Evolutionary conservation across 495 filamentous ascomycete species (phyloP), one percentile per base, ranked within the genome.

Genomic region (Opeltia flavorubescens): DNA sequence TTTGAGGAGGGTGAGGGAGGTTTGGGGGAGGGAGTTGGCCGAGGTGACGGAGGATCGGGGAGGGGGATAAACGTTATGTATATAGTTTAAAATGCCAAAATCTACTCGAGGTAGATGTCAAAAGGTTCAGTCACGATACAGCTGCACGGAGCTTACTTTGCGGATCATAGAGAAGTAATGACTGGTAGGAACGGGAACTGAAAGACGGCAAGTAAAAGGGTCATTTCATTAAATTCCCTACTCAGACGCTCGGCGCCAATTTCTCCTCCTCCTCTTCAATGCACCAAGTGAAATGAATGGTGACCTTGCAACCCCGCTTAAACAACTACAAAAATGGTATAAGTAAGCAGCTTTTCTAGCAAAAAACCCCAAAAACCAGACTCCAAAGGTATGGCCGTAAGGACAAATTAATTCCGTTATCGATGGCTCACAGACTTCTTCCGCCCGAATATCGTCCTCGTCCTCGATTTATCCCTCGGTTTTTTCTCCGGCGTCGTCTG

Each of bases 381-480:
- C 9, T 9, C 8, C 8, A 9, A 33, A 33, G 15, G 30, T 9
- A 33, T 15, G 8, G 15, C 15, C 15, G 8, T 33, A 9, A 33
- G 30, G 9, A 33, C 30, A 8, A 33, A 15, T 15, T 24, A 43
- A 34, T 29, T 34, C 35, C 15, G 35, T 30, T 1, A 31, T 29
- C 28, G 20, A 20, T 35, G 21, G 36, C 41, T 38, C 30, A 60
- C 54, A 24, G 70, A 66, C 51, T 75, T 76, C 62, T 81, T 82
- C 44, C 77, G 66, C 24, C 78, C 72, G 60, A 84, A 86, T 42
- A 86, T 74, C 42, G 70, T 77, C 52, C 81, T 67, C 36, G 78
- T 77, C 20, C 78, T 67, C 20, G 76, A 77, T 60, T 82, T 83
- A 53, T 76, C 77, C 35, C 76, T 66, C 26, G 65, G 52, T 50